These are phyloP conservation scores for Myxozyma mucilagina DNA, from an alignment of 805 yeast species.

Conservation along the genomic window DNA sequence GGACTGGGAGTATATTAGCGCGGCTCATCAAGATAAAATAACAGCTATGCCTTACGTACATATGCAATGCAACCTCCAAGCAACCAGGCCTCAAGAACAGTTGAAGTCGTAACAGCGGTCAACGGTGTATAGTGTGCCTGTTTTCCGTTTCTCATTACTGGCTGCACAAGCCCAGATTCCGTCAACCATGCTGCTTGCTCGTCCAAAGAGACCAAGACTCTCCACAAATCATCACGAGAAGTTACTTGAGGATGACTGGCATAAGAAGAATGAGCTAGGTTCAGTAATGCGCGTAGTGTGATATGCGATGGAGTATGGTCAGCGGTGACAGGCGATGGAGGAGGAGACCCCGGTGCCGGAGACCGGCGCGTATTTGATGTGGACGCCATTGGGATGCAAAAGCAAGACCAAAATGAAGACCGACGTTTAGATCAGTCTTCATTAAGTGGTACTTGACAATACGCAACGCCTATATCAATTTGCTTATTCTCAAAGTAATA, in stretches of 20 bases:
- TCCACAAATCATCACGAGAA: constrained; percentile 23
- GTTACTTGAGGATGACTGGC: constrained; percentile 23
- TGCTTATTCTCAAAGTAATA: too few relatives aligned
- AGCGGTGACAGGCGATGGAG: background rate
- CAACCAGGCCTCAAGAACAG: constrained; percentile 30
- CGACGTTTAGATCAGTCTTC: background rate
- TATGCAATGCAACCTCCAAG: constrained; percentile 37
- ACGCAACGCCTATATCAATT: background rate
- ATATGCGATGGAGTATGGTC: constrained; percentile 4
- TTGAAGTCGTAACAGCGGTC: constrained; percentile 5
- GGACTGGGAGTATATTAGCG: constrained; percentile 6
- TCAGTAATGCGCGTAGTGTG: constrained; percentile 18
- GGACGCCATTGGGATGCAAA: constrained; percentile 2
- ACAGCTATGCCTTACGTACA: constrained; percentile 21
- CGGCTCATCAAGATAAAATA: background rate
- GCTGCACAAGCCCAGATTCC: constrained; percentile 8
- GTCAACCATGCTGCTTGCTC: constrained; percentile 9
- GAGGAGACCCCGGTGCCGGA: constrained; percentile 3
- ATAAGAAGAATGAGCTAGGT: constrained; percentile 15
- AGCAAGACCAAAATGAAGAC: background rate
- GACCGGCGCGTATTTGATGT: constrained; percentile 1
- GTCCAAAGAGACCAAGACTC: constrained; percentile 15
- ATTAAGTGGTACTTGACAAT: background rate
- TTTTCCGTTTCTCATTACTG: background rate
- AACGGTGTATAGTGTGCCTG: constrained; percentile 1